Percentiles rank a stretch among this genome's conserved stretches.
Conservation (phyloP, 345 rosid genomes). For the Eutrema yunnanense region DNA sequence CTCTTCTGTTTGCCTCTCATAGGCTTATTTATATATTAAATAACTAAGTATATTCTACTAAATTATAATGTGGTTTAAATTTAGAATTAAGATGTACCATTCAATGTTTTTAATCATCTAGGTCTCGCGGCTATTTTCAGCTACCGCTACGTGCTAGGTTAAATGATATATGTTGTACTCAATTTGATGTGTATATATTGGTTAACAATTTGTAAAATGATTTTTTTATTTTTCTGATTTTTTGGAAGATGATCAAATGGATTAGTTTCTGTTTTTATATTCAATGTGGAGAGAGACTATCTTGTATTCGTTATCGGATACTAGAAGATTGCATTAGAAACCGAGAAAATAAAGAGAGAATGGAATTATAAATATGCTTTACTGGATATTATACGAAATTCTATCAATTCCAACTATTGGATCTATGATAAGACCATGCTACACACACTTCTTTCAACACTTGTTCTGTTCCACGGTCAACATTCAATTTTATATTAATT, state of each 20-base stretch:
- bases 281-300: neutral
- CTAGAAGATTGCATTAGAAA: neutral
- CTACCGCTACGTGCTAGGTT: neutral
- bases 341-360: neutral
- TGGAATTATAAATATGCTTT: constrained; percentile 1
- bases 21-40: neutral
- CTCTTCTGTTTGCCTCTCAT: constrained; percentile 1
- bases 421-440: constrained; percentile 26
- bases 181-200: no score
- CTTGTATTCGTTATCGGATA: neutral
- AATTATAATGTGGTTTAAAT: neutral
- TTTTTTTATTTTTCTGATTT: neutral
- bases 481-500: constrained; percentile 7
- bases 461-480: constrained; percentile 28
- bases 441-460: constrained; percentile 15
- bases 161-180: neutral
- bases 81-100: neutral
- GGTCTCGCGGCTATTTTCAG: constrained; percentile 11
- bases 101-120: neutral
- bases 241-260: neutral
- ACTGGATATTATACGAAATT: neutral
- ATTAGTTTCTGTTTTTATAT: neutral
- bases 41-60: neutral
- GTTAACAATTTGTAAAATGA: no score
- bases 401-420: neutral